Evolutionary conservation across 2,329 filamentous ascomycete genomes (phyloP).

Genomic region (Sarocladiaceae sp.): DNA sequence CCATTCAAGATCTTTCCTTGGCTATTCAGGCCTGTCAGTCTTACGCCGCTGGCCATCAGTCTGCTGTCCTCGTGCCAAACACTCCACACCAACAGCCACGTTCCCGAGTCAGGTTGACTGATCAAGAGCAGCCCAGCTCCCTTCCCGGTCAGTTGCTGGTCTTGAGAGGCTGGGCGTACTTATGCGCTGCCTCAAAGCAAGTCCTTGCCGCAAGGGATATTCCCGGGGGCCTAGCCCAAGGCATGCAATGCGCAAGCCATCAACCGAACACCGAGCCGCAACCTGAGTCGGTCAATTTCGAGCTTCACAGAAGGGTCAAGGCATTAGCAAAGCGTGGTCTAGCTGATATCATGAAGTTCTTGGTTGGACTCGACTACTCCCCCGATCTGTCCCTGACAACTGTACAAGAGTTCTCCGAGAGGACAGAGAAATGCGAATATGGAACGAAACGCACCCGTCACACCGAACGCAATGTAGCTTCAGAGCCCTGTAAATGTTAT

Average conservation of each 20-base stretch:
- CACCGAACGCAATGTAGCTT: slow-evolving; percentile 13
- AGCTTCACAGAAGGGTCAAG: slow-evolving; percentile 61
- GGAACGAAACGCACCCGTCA: slow-evolving; percentile 37
- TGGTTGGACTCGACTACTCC: slow-evolving; percentile 75
- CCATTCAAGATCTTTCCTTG: slow-evolving; percentile 64
- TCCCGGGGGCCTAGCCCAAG: background rate
- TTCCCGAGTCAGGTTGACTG: slow-evolving; percentile 20
- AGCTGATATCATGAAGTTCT: slow-evolving; percentile 68
- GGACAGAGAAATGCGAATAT: slow-evolving; percentile 53
- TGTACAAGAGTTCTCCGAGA: slow-evolving; percentile 52
- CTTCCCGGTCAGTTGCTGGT: slow-evolving; percentile 72
- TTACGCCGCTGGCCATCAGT: slow-evolving; percentile 46
- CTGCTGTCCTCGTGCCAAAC: background rate
- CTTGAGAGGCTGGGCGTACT: slow-evolving; percentile 68
- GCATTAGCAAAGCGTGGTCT: slow-evolving; percentile 71
- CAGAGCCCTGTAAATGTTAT: slow-evolving; percentile 35
- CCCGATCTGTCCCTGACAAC: slow-evolving; percentile 61
- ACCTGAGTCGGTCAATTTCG: slow-evolving; percentile 5
- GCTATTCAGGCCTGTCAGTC: slow-evolving; percentile 55
- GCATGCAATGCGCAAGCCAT: background rate
- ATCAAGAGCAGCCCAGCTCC: slow-evolving; percentile 62
- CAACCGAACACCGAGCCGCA: background rate
- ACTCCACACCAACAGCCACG: background rate
- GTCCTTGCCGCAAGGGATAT: slow-evolving; percentile 30
- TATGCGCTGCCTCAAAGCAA: slow-evolving; percentile 65